Conservation (phyloP, 208 protist species). For the Trypanosoma vivax region DNA sequence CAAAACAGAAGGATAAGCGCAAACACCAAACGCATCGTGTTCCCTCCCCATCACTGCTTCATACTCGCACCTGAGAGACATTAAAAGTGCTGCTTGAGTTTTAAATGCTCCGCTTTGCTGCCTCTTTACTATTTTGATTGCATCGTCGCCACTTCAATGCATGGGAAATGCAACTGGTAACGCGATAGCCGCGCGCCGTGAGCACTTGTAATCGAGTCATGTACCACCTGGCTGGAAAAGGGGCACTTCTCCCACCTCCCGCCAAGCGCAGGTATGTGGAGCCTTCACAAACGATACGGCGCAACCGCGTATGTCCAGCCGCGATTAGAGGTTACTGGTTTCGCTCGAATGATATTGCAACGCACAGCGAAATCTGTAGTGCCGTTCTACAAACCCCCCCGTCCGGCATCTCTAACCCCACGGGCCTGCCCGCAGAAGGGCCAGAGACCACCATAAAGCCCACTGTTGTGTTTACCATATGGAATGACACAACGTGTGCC, state of each 20-base stretch:
- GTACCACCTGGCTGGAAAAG: background rate
- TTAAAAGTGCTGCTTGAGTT: too few relatives aligned
- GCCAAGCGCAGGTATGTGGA: background rate
- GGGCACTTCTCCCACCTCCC: background rate
- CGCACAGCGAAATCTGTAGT: constrained; percentile 28
- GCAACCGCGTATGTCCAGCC: constrained; percentile 10
- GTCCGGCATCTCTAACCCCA: constrained; percentile 5
- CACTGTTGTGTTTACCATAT: constrained; percentile 35
- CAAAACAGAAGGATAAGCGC: too few relatives aligned
- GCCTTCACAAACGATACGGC: constrained; percentile 2
- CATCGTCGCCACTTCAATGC: too few relatives aligned
- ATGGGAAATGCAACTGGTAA: too few relatives aligned
- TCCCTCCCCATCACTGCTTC: too few relatives aligned
- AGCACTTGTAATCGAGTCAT: constrained; percentile 2
- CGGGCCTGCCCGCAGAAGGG: background rate
- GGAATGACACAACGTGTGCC: constrained; percentile 47
- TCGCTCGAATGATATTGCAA: constrained; percentile 15
- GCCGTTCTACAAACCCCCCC: constrained; percentile 22
- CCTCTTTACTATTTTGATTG: too few relatives aligned
- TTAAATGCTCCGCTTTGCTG: too few relatives aligned
- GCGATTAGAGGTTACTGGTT: constrained; percentile 19
- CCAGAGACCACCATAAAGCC: background rate
- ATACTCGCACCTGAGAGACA: too few relatives aligned
- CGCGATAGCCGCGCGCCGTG: too few relatives aligned
- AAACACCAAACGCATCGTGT: too few relatives aligned